Conservation (phyloP, 2,329 filamentous ascomycete genomes). For the Penicillium concentricum region DNA sequence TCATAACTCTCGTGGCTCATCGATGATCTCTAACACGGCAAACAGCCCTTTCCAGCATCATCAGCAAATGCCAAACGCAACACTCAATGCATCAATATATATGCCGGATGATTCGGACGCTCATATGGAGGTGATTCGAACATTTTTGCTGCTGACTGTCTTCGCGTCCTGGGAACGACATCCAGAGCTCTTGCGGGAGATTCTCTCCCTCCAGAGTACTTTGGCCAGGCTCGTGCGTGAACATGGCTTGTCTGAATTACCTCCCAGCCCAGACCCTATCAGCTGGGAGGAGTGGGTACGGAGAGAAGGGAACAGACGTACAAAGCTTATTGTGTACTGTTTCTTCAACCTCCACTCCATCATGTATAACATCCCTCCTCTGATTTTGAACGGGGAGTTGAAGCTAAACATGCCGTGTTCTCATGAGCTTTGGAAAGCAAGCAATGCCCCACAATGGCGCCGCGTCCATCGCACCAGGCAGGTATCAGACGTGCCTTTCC, state of each 20-base stretch:
- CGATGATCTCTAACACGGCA: slow-evolving; percentile 42
- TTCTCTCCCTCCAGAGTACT: slow-evolving; percentile 57
- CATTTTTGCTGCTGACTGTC: slow-evolving; percentile 55
- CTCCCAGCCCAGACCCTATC: slow-evolving; percentile 42
- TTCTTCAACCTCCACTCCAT: slow-evolving; percentile 62
- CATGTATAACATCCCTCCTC: slow-evolving; percentile 61
- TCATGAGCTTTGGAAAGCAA: slow-evolving; percentile 56
- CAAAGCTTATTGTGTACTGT: slow-evolving; percentile 57
- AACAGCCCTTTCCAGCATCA: slow-evolving; percentile 47
- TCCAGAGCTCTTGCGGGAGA: slow-evolving; percentile 56
- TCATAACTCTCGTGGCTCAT: slow-evolving; percentile 42
- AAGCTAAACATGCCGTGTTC: slow-evolving; percentile 55
- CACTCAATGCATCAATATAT: slow-evolving; percentile 36
- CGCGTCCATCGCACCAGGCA: slow-evolving; percentile 36
- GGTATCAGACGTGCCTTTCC: slow-evolving; percentile 41
- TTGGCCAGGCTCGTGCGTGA: slow-evolving; percentile 57
- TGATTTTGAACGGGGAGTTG: slow-evolving; percentile 57
- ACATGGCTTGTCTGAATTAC: slow-evolving; percentile 46
- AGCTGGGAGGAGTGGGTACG: slow-evolving; percentile 55
- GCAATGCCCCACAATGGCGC: slow-evolving; percentile 52
- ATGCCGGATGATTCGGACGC: slow-evolving; percentile 45
- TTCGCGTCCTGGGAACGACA: slow-evolving; percentile 62
- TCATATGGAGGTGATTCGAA: slow-evolving; percentile 52
- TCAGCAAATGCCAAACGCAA: slow-evolving; percentile 30
- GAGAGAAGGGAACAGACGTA: slow-evolving; percentile 54